These are phyloP conservation scores for Fusarium sacchari DNA, from an alignment of 2,329 filamentous ascomycete genomes.

Conservation along the genomic window DNA sequence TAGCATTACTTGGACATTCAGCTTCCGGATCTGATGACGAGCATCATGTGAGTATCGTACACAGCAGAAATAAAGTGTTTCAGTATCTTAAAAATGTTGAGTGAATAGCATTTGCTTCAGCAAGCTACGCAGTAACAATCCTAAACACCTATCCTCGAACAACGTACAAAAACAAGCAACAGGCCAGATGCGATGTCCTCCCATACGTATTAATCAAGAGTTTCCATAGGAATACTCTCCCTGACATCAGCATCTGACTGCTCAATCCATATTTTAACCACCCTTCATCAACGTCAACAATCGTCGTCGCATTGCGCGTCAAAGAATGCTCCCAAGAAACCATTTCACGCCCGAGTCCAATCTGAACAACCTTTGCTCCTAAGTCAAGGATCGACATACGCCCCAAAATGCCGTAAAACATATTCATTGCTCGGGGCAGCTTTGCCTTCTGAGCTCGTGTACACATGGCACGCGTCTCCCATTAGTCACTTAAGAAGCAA, in stretches of 20 bases:
- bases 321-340: conserved; percentile 42
- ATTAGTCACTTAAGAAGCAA: conserved; percentile 44
- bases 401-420: conserved; percentile 45
- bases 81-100: conserved; percentile 27
- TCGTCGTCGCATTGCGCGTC: conserved; percentile 41
- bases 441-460: conserved; percentile 43
- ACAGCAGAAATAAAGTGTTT: conserved; percentile 34
- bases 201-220: conserved; percentile 39
- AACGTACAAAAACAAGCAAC: conserved; percentile 37
- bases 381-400: conserved; percentile 41
- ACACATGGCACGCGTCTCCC: conserved; percentile 41
- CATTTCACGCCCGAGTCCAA: conserved; percentile 42
- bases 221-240: conserved; percentile 2
- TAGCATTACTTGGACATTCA: not conserved
- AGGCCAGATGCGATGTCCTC: conserved; percentile 27
- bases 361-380: conserved; percentile 40
- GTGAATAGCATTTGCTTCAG: conserved; percentile 17
- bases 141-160: conserved; percentile 44
- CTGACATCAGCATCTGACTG: conserved; percentile 25
- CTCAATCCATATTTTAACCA: conserved; percentile 37
- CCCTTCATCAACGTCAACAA: conserved; percentile 38
- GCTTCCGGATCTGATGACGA: not conserved
- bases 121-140: conserved; percentile 42
- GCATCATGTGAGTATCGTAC: not conserved
- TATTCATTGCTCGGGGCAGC: conserved; percentile 41